phyloP scores from a whole-genome alignment of 176 grass and related monocot genomes.

The Musa beccarii region DNA sequence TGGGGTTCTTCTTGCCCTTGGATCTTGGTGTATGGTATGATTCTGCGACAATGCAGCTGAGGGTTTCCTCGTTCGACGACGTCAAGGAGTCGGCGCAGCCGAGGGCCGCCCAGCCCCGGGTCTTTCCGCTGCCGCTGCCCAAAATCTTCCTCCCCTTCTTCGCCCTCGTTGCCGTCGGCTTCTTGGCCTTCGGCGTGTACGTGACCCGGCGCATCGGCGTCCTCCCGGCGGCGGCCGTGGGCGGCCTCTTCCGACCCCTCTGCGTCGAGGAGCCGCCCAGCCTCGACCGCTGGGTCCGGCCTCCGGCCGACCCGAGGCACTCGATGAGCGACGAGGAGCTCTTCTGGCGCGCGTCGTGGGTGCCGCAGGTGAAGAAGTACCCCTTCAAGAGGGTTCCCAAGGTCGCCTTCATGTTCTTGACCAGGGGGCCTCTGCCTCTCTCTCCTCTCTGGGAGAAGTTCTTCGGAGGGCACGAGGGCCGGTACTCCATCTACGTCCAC shows the following conservation, averaged over 20 bases:
- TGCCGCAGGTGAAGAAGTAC: slow-evolving; percentile 44
- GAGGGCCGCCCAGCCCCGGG: slow-evolving; percentile 35
- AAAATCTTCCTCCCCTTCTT: slow-evolving; percentile 68
- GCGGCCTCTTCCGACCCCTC: background rate
- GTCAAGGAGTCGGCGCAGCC: slow-evolving; percentile 41
- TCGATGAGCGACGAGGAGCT: slow-evolving; percentile 77
- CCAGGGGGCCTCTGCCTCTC: slow-evolving; percentile 70
- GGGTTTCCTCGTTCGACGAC: slow-evolving; percentile 74
- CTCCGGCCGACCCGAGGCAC: slow-evolving; percentile 37
- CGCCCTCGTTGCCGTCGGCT: slow-evolving; percentile 42
- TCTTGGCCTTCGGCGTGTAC: slow-evolving; percentile 61
- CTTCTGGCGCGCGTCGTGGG: slow-evolving; percentile 83
- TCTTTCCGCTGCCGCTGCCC: slow-evolving; percentile 40
- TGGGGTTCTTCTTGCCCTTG: too few species aligned
- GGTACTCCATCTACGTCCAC: slow-evolving; percentile 82
- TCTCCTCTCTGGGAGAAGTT: slow-evolving; percentile 83
- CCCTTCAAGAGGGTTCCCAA: slow-evolving; percentile 67
- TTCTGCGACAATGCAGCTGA: slow-evolving; percentile 39
- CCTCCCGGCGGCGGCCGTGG: slow-evolving; percentile 15
- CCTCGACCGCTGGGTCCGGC: slow-evolving; percentile 60
- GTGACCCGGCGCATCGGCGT: slow-evolving; percentile 57
- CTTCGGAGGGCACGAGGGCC: slow-evolving; percentile 53
- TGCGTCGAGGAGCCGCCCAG: slow-evolving; percentile 18
- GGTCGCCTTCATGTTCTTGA: slow-evolving; percentile 96
- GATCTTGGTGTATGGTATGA: background rate